These are phyloP conservation scores for Rhododendron mucronatum DNA, from an alignment of 148 eudicot species.

Conservation along the genomic window DNA sequence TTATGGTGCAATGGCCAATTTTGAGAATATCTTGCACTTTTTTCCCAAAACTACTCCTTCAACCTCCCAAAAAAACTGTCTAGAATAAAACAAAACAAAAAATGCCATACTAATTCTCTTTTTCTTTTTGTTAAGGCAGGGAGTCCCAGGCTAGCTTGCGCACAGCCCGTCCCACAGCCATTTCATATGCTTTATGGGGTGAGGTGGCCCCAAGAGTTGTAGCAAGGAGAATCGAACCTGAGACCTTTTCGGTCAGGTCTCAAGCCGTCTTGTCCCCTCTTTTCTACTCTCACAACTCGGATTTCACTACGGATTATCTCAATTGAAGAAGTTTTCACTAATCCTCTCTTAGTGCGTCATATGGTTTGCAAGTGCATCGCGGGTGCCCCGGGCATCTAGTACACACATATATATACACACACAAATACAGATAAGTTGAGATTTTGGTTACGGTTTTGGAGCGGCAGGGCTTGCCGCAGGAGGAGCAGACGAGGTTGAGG, in stretches of 20 bases:
- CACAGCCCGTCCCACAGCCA: not conserved
- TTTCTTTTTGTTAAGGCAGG: no score
- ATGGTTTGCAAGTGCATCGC: not conserved
- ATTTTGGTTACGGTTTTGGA: constrained; percentile 61
- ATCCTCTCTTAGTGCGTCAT: not conserved
- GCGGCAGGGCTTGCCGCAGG: constrained; percentile 94
- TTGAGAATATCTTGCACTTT: not conserved
- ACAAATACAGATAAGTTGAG: no score
- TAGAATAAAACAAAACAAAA: no score
- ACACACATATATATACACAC: no score
- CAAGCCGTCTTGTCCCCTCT: no score
- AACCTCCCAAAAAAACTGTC: no score
- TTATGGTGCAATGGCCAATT: not conserved
- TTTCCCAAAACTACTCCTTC: not conserved
- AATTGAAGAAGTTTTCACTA: no score
- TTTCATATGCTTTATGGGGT: not conserved
- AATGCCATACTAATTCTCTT: no score
- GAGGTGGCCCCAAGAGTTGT: not conserved
- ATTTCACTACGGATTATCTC: no score
- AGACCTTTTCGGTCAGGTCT: no score
- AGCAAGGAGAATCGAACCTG: no score
- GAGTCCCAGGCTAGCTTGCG: not conserved
- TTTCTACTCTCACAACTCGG: no score
- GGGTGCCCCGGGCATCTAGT: not conserved
- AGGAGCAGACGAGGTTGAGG: constrained; percentile 76